Percentiles rank a stretch among this genome's conserved stretches.
phyloP scores from a whole-genome alignment of 805 yeast genomes.

The Jamesozyma rosinii region DNA sequence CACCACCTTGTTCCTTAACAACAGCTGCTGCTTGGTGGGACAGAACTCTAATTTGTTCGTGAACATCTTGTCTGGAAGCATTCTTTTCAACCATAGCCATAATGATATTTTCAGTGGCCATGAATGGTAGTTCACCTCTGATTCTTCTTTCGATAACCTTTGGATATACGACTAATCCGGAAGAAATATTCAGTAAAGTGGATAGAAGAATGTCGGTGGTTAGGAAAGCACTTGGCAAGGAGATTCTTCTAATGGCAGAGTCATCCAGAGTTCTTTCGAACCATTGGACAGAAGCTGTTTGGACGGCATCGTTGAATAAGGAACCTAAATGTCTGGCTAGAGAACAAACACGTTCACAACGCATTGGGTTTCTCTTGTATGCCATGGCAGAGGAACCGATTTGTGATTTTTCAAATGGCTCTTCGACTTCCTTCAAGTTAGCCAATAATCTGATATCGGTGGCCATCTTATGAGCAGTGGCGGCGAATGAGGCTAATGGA shows the following conservation, averaged over 20 bases:
- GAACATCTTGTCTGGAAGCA: slow-evolving; percentile 96
- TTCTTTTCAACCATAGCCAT: slow-evolving; percentile 99
- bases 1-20: slow-evolving; percentile 97
- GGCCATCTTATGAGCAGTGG: slow-evolving; percentile 94
- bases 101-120: slow-evolving; percentile 98
- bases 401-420: slow-evolving; percentile 97
- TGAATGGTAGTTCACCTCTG: slow-evolving; percentile 88
- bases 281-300: slow-evolving; percentile 98
- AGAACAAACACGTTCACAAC: slow-evolving; percentile 98
- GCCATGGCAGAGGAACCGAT: slow-evolving; percentile 99
- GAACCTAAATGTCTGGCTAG: slow-evolving; percentile 92
- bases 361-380: slow-evolving; percentile 98
- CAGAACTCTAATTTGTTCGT: slow-evolving; percentile 91
- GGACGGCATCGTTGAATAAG: slow-evolving; percentile 83
- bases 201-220: slow-evolving; percentile 89
- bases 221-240: slow-evolving; percentile 91
- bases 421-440: slow-evolving; percentile 93
- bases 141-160: slow-evolving; percentile 97
- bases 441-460: slow-evolving; percentile 94
- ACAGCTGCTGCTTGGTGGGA: slow-evolving; percentile 96
- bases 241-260: slow-evolving; percentile 94
- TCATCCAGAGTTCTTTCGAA: slow-evolving; percentile 98
- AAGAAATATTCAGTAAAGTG: slow-evolving; percentile 82
- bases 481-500: slow-evolving; percentile 91
- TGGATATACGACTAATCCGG: slow-evolving; percentile 95